These are phyloP conservation scores for Lachnellula suecica DNA, from an alignment of 2,329 filamentous ascomycete species.

Conservation along the genomic window DNA sequence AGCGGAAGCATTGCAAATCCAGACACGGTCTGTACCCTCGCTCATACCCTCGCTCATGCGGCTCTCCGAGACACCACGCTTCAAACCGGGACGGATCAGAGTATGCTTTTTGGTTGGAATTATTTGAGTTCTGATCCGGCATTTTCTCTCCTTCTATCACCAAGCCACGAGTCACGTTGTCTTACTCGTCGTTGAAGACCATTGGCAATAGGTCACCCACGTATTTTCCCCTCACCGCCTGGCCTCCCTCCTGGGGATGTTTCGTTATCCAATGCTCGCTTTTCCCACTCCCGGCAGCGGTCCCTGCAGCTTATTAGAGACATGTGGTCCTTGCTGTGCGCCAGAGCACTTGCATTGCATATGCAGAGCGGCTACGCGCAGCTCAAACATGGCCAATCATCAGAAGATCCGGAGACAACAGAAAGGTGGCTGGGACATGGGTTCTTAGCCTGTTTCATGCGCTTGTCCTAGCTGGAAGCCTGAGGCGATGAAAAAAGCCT, in stretches of 20 bases:
- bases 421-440: constrained; percentile 21
- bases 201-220: constrained; percentile 35
- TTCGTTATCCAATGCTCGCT: constrained; percentile 9
- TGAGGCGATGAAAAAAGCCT: constrained; percentile 3
- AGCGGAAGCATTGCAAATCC: constrained; percentile 21
- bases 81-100: constrained; percentile 13
- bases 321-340: constrained; percentile 27
- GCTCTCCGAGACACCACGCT: constrained; percentile 23
- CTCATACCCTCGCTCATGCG: constrained; percentile 20
- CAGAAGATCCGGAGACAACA: constrained; percentile 12
- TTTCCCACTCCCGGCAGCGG: constrained; percentile 30
- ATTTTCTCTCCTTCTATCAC: constrained; percentile 3
- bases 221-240: constrained; percentile 31
- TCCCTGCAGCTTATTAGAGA: constrained; percentile 32
- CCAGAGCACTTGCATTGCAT: constrained; percentile 33
- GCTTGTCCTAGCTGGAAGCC: constrained; percentile 13
- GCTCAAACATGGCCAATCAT: constrained; percentile 29
- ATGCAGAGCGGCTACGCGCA: constrained; percentile 32
- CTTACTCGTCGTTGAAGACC: constrained; percentile 21
- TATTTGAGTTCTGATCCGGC: constrained; percentile 10
- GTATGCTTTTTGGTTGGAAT: constrained; percentile 14
- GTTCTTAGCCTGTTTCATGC: constrained; percentile 31
- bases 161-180: constrained; percentile 23
- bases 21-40: constrained; percentile 2
- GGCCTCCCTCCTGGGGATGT: constrained; percentile 10